Evolutionary conservation across 2,329 filamentous ascomycete species (phyloP).

Genomic region (Cercospora sp.): DNA sequence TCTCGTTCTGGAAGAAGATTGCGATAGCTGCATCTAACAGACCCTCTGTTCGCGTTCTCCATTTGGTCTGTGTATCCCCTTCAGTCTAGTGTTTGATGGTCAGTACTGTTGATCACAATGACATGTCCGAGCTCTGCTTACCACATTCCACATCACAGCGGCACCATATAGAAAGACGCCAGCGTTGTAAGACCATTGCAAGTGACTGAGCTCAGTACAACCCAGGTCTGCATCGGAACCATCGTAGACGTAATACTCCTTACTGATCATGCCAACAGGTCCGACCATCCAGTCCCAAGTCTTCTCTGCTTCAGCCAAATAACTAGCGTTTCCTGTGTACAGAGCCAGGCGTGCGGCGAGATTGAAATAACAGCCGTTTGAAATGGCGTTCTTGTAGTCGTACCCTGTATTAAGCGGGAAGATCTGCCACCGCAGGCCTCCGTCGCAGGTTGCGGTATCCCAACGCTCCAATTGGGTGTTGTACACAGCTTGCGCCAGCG

Average conservation of each 20-base stretch:
- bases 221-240: slow-evolving; percentile 48
- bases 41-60: slow-evolving; percentile 30
- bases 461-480: slow-evolving; percentile 44
- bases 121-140: slow-evolving; percentile 29
- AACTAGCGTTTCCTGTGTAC: slow-evolving; percentile 51
- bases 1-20: slow-evolving; percentile 44
- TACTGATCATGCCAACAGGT: slow-evolving; percentile 56
- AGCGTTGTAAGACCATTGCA: slow-evolving; percentile 52
- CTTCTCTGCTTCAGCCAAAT: slow-evolving; percentile 61
- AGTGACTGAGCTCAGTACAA: slow-evolving; percentile 46
- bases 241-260: slow-evolving; percentile 48
- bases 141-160: slow-evolving; percentile 51
- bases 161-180: slow-evolving; percentile 50
- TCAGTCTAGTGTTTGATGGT: slow-evolving; percentile 25
- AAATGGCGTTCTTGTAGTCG: slow-evolving; percentile 52
- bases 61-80: slow-evolving; percentile 26
- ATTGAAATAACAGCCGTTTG: slow-evolving; percentile 56
- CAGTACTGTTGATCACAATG: neutral
- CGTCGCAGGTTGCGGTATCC: slow-evolving; percentile 42
- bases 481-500: slow-evolving; percentile 48
- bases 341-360: slow-evolving; percentile 47
- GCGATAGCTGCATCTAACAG: slow-evolving; percentile 33
- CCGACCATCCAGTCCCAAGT: slow-evolving; percentile 41
- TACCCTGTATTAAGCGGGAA: slow-evolving; percentile 54
- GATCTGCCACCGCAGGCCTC: slow-evolving; percentile 40